Base-by-base conservation (phyloP, 208 protist genomes). In the Acanthamoeba polyphaga region DNA sequence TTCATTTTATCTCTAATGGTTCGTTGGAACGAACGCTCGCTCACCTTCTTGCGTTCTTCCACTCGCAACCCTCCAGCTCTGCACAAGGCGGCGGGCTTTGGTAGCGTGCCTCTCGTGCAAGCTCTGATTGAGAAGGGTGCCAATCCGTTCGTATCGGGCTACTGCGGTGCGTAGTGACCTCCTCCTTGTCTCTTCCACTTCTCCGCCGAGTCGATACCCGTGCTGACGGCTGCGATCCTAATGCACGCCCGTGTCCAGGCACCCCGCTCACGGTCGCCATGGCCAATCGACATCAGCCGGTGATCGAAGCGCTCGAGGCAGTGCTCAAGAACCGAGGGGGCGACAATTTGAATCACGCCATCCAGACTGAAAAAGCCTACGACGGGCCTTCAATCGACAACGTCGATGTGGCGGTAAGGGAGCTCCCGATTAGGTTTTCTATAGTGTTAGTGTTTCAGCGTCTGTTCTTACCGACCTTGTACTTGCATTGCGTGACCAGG, bases 381-480 rank as follows among this genome's bases (percentile, higher is more conserved):
- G 72, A 80, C 29, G 72, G 72, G 0, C 72, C 72, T 34, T 80
- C 72, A 49, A 80, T 80, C 72, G 72, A 80, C 32, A 80, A 80
- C 43, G 13, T 80, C 12, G 72, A 80, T 24, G 43, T 80, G 15
- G 72, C 72, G 72, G 72, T 74, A 74, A 13, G 29, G 68, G 43
- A 46, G 43, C n/a, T 70, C 64, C 64, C n/a, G 5, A 70, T 15
- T 70, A 32, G 3, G 32, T 32, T 74, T 32, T 74, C 4, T 60
- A 19, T 19, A 58, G 53, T 19, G 53, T 19, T 58, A 17, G 2
- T 58, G 15, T 58, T 60, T 60, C 55, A 60, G 6, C 19, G 17
- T 60, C 55, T 24, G 17, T 60, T 8, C 12, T 60, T 24, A 60
- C 13, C 6, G 19, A 60, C 53, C 17, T 60, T 70, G 64, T 1